A percentile compares a stretch with the other conserved stretches of the same genome.
These are phyloP conservation scores for Chaetothyriales sp. DNA, from an alignment of 2,329 filamentous ascomycete species.

Conservation along the genomic window DNA sequence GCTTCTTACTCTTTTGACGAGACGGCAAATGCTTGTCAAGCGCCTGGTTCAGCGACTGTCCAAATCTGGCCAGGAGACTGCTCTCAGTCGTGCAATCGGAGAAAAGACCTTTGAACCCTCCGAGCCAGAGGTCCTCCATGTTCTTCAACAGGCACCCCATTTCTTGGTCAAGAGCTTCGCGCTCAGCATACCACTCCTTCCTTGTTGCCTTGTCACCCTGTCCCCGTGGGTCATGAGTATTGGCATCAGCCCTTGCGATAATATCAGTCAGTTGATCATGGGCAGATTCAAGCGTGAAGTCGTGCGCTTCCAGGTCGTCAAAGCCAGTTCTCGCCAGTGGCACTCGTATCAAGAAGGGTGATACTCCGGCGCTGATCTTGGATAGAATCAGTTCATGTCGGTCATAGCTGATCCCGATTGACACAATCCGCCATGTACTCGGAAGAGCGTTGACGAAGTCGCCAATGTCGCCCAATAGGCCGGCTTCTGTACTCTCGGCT, in stretches of 20 bases:
- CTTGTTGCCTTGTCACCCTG: constrained; percentile 47
- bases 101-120: constrained; percentile 89
- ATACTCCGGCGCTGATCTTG: constrained; percentile 59
- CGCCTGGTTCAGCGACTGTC: constrained; percentile 60
- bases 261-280: constrained; percentile 69
- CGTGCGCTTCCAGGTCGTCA: constrained; percentile 62
- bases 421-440: constrained; percentile 67
- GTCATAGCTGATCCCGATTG: constrained; percentile 67
- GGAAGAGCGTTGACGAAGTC: constrained; percentile 61
- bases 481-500: constrained; percentile 4
- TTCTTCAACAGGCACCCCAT: constrained; percentile 66
- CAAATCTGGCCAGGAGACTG: constrained; percentile 57
- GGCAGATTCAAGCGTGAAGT: constrained; percentile 71
- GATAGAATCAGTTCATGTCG: constrained; percentile 75
- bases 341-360: constrained; percentile 72
- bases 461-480: neutral
- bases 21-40: constrained; percentile 78
- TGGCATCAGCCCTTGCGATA: constrained; percentile 65
- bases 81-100: constrained; percentile 52
- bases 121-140: constrained; percentile 86
- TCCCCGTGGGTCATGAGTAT: constrained; percentile 58
- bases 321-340: constrained; percentile 71
- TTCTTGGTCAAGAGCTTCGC: constrained; percentile 62
- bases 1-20: constrained; percentile 43
- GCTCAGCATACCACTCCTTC: constrained; percentile 75